Evolutionary conservation across 495 filamentous ascomycete genomes (phyloP), one percentile per base, ranked within the genome.

Genomic region (Penicillium paradoxum): DNA sequence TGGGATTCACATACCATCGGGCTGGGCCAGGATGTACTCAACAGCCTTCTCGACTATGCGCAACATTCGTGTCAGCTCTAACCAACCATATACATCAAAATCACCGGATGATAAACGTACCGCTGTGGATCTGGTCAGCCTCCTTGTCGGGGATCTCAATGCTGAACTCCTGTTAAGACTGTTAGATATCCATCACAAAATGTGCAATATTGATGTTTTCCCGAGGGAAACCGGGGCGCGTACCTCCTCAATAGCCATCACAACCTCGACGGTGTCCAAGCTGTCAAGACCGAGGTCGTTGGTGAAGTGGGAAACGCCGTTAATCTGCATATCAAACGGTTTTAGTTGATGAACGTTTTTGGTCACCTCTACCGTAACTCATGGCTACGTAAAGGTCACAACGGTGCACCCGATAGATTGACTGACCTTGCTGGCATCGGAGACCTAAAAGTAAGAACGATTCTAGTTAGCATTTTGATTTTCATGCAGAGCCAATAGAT

Each of bases 181-280:
- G 36, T 73, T 45, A 72, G 62, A 52, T 21, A 55, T 58, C 46
- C 38, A 39, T 32, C 43, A 40, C n/a, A 30, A 2, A 17, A 41
- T 53, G 39, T 58, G 34, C 36, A 29, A 30, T n/a, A n/a, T 17
- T 19, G 21, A 10, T 36, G 29, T 52, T 55, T 62, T 47, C 40
- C 36, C 53, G 53, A 63, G 58, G 49, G 41, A 58, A 54, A 56
- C 39, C 10, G 53, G 44, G 18, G 34, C 55, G 49, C 83, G 59
- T 78, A 96, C 92, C 88, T 98, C 93, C 81, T 98, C 93, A 75
- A 98, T 97, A 56, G 93, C 93, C 93, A 98, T 98, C 55, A 98
- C 95, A 59, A 98, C 91, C 80, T 98, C 93, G 47, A 98, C 93
- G 44, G 91, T 96, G 69, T 98, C 93, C 70, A 98, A 79, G 77